phyloP scores from a whole-genome alignment of 2,329 filamentous ascomycete genomes.

The Monosporascus ibericus region DNA sequence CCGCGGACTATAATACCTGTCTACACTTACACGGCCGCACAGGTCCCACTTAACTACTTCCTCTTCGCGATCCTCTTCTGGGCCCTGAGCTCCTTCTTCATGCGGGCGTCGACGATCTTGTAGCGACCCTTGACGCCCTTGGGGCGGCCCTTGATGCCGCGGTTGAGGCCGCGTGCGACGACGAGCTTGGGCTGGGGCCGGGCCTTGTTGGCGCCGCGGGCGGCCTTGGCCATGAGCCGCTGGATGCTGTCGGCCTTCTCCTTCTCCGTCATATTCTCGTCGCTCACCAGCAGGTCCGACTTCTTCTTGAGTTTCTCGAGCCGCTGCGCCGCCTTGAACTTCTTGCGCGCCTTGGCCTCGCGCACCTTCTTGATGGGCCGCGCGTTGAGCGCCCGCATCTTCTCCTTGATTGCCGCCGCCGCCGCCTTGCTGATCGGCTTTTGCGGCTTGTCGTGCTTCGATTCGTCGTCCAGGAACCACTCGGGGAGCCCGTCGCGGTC shows the following conservation, averaged over 20 bases:
- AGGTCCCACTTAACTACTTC: conserved; percentile 41
- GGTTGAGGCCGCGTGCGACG: conserved; percentile 78
- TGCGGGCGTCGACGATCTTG: conserved; percentile 89
- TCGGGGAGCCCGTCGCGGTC: conserved; percentile 89
- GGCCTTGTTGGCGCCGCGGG: conserved; percentile 69
- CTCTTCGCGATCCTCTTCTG: conserved; percentile 74
- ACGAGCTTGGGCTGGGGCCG: conserved; percentile 80
- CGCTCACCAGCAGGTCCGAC: conserved; percentile 79
- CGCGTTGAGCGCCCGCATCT: conserved; percentile 85
- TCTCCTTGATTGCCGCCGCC: conserved; percentile 88
- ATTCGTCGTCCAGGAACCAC: conserved; percentile 96
- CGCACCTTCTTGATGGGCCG: conserved; percentile 98
- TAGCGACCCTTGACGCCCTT: conserved; percentile 93
- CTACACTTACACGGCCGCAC: no score
- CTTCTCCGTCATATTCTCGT: conserved; percentile 90
- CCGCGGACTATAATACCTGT: no score
- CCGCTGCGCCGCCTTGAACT: conserved; percentile 84
- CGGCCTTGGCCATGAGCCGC: conserved; percentile 73
- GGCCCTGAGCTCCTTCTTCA: conserved; percentile 94
- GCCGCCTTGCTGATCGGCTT: conserved; percentile 90
- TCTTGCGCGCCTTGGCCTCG: conserved; percentile 94
- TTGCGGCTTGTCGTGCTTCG: conserved; percentile 72
- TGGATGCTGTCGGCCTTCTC: conserved; percentile 86
- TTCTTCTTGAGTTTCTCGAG: conserved; percentile 97
- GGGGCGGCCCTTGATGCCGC: conserved; percentile 78